Evolutionary conservation across 495 filamentous ascomycete genomes (phyloP).

Genomic region (Aspergillus taichungensis): DNA sequence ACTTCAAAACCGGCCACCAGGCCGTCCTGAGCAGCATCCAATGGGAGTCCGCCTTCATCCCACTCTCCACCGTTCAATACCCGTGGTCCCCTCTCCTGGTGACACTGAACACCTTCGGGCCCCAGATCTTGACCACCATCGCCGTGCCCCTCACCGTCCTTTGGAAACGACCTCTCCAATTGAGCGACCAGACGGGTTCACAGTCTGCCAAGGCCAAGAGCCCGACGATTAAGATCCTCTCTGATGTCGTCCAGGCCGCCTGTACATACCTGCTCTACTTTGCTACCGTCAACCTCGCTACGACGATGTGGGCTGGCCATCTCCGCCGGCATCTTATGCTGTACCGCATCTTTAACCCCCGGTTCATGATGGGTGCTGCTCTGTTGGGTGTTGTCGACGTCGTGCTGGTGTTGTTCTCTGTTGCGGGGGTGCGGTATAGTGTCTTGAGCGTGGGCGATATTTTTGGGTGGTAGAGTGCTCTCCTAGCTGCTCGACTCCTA

Average conservation of each 20-base stretch:
- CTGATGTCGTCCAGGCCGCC: constrained; percentile 57
- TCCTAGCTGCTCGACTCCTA: not conserved
- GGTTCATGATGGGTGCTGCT: constrained; percentile 76
- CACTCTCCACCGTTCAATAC: constrained; percentile 72
- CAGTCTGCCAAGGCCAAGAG: constrained; percentile 29
- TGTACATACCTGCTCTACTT: constrained; percentile 71
- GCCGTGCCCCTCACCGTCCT: constrained; percentile 73
- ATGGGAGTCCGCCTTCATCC: constrained; percentile 95
- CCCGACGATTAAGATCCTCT: constrained; percentile 47
- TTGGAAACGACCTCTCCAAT: constrained; percentile 64
- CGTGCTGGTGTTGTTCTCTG: constrained; percentile 54
- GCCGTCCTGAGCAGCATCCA: constrained; percentile 82
- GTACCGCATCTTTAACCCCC: constrained; percentile 86
- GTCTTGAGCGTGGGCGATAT: constrained; percentile 72
- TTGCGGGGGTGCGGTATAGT: constrained; percentile 65
- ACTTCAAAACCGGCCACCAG: constrained; percentile 97
- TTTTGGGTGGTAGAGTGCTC: constrained; percentile 60
- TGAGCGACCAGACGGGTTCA: constrained; percentile 19
- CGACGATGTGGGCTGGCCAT: constrained; percentile 79
- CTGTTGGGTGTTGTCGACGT: constrained; percentile 70
- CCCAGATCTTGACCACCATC: constrained; percentile 71
- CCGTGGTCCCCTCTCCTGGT: constrained; percentile 82
- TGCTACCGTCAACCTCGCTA: constrained; percentile 70
- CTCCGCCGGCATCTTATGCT: constrained; percentile 91
- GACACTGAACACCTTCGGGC: constrained; percentile 76